Base-by-base conservation (phyloP, 345 rosid genomes). In the Moricandia moricandioides region DNA sequence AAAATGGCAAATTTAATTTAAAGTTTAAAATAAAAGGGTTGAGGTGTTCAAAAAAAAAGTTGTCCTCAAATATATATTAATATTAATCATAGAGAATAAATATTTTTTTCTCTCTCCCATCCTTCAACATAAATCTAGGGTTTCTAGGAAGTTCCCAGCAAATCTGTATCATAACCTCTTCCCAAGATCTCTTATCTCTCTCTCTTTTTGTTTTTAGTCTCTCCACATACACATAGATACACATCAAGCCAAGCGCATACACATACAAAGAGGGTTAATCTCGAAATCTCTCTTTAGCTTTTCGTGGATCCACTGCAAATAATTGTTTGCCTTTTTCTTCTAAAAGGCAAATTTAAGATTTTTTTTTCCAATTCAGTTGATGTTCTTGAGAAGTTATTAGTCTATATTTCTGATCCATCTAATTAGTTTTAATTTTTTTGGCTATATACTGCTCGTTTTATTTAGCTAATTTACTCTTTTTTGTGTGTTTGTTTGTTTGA, bases 121-220 rank as follows among this genome's bases (percentile, higher is more conserved):
- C 59, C 11, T 18, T 33, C 33, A 17, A 66, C 67, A 65, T 49
- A 79, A 77, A 81, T 82, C 82, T 86, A 86, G 92, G 89, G 90
- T 72, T 85, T 83, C 67, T 9, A 16, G 47, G 79, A 70, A 54
- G 59, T 72, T 52, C 35, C 18, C 61, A 62, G 39, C 62, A 24
- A 24, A 67, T 51, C 57, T 56, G 51, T 18, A 72, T 49, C 64
- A 56, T 34, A 65, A 9, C 52, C 65, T 30, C 65, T 55, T 54
- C 65, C 64, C 65, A 18, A 69, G 26, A 49, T 39, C 29, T 58
- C 39, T 8, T 29, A 33, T 17, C 39, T 12, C 17, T 52, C 9
- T 75, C 0, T 78, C 18, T 7, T 29, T 43, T 13, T 51, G 6
- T 27, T 1, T 13, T 43, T 13, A 51, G 7, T 75, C 1, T 72